These are phyloP conservation scores for Debaryomyces sp. DNA, from an alignment of 1,139 yeast species.

Conservation along the genomic window DNA sequence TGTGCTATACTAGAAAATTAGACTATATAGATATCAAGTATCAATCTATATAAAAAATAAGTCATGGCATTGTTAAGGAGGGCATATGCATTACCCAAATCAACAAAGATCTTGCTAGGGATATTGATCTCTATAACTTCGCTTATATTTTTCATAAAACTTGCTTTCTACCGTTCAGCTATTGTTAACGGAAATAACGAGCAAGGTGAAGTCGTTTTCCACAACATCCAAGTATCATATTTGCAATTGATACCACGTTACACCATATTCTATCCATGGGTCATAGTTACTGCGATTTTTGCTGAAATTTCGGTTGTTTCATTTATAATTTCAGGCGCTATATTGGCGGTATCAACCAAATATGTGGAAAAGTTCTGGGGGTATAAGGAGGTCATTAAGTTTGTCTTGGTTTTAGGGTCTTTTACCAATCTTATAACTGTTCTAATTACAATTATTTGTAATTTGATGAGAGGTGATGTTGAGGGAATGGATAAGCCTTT, in stretches of 20 bases:
- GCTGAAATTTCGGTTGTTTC: conserved; percentile 64
- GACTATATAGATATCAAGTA: background rate
- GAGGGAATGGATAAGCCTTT: conserved; percentile 49
- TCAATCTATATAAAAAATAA: background rate
- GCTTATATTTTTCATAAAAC: conserved; percentile 31
- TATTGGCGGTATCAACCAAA: conserved; percentile 55
- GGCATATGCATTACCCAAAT: conserved; percentile 23
- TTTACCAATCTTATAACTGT: conserved; percentile 60
- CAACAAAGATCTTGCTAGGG: conserved; percentile 32
- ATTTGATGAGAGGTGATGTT: conserved; percentile 39
- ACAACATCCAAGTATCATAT: conserved; percentile 56
- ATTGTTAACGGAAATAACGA: conserved; percentile 25
- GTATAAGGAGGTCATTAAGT: conserved; percentile 58
- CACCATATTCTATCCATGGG: conserved; percentile 73
- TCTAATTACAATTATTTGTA: conserved; percentile 41
- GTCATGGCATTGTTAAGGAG: conserved; percentile 17
- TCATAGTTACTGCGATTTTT: conserved; percentile 68
- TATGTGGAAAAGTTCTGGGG: conserved; percentile 63
- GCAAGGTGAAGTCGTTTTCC: conserved; percentile 34
- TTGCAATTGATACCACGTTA: conserved; percentile 71
- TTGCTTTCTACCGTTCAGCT: conserved; percentile 37
- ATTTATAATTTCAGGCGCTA: conserved; percentile 48
- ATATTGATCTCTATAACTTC: conserved; percentile 25
- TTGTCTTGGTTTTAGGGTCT: conserved; percentile 58
- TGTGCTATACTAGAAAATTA: background rate